Base-by-base conservation (phyloP, 257 asterid genomes). In the Solanum boliviense region DNA sequence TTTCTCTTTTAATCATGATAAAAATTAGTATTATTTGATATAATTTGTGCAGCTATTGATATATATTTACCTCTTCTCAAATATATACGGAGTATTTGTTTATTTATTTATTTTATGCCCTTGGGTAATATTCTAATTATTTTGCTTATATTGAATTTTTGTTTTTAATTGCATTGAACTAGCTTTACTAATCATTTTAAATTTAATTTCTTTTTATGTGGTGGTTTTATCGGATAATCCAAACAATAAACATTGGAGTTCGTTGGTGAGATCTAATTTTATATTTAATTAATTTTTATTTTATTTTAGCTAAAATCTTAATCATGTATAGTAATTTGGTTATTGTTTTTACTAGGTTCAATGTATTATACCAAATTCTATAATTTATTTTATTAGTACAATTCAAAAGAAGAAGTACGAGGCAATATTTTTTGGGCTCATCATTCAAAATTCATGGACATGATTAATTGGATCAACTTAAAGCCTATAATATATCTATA, bases 191-290 rank as follows among this genome's bases (percentile, higher is more conserved):
- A 71, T 31, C 48, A 21, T 87, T 67, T 74, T 65, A 7, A 21
- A 87, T 46, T 44, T 31, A 23, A 68, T 88, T 88, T 84, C 41
- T n/a, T 29, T 34, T 89, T 86, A 18, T 68, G 52, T 12, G 52
- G 74, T 91, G 88, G 89, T 89, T 23, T 75, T 38, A 20, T 83
- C 58, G 89, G 91, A 27, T 71, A 90, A n/a, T 41, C 31, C 76
- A 9, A 68, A 38, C 29, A 87, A 84, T 20, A 44, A 88, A 81
- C 78, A 60, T 89, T 93, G 92, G 97, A 94, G 87, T 96, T 96
- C 78, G 92, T 92, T 83, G 98, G 98, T 94, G 56, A 91, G 95
- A 38, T 38, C 13, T 2, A 75, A 20, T 36, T 36, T 75, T 12
- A 23, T 75, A 36, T 36, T n/a, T 78, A 46, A 39, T 36, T 23